Conservation (phyloP, 192 early-diverging fungal genomes). For the Phycomyces blakesleeanus region DNA sequence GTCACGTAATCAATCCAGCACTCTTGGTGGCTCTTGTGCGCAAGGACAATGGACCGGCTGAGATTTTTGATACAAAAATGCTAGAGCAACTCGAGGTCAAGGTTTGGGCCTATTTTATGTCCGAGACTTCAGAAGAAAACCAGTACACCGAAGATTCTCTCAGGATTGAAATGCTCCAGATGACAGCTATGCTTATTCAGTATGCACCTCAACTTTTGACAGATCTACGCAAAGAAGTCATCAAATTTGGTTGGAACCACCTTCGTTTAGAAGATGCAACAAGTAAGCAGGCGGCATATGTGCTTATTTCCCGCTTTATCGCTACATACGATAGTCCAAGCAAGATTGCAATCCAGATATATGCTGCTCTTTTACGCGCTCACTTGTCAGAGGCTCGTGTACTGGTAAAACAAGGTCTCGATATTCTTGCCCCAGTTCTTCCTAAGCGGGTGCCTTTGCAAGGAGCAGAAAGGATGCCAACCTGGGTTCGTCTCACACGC, state of each 20-base stretch:
- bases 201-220: slow-evolving; percentile 72
- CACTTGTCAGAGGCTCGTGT: slow-evolving; percentile 86
- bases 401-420: slow-evolving; percentile 90
- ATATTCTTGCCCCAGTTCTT: slow-evolving; percentile 88
- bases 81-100: slow-evolving; percentile 56
- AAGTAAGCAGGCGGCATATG: slow-evolving; percentile 94
- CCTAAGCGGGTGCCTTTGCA: slow-evolving; percentile 70
- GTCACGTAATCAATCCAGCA: slow-evolving; percentile 85
- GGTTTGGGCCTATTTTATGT: slow-evolving; percentile 53
- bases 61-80: slow-evolving; percentile 59
- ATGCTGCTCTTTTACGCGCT: slow-evolving; percentile 79
- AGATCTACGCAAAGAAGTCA: slow-evolving; percentile 82
- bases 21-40: slow-evolving; percentile 64
- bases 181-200: slow-evolving; percentile 84
- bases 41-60: slow-evolving; percentile 37
- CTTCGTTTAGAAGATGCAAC: slow-evolving; percentile 85
- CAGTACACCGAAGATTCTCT: slow-evolving; percentile 63
- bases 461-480: slow-evolving; percentile 51
- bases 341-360: slow-evolving; percentile 85
- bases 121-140: slow-evolving; percentile 50
- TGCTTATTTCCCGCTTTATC: slow-evolving; percentile 89
- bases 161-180: slow-evolving; percentile 86
- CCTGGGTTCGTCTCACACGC: slow-evolving; percentile 86
- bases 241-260: slow-evolving; percentile 93
- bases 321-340: slow-evolving; percentile 88